Evolutionary conservation across 305 asterid species (phyloP), one percentile per base, ranked within the genome.

Genomic region (Petunia hybrid): DNA sequence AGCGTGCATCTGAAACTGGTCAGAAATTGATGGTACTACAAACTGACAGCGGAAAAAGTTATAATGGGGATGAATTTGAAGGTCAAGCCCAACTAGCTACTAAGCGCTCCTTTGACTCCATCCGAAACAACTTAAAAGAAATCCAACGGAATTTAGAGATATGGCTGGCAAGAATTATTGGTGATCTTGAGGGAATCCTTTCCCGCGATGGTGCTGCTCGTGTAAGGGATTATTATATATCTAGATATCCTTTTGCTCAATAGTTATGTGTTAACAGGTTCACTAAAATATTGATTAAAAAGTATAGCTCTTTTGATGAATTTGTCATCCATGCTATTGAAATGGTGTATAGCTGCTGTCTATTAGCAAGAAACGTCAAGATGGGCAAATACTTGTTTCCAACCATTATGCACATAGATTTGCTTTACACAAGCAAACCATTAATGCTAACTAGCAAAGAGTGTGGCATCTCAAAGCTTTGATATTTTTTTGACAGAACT

Each of bases 121-220:
- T 96, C 80, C 85, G 91, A 80, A 96, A 92, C 90, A 94, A 94
- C 89, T 93, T 94, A 78, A 92, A 89, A 81, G 98, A 96, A 86
- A 93, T 96, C 81, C 99, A 96, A 86, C 88, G 99, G 79, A 94
- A 93, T 82, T 85, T 94, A 57, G 98, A 94, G 88, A 96, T 96
- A 88, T 91, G 99, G 98, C 90, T 96, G 71, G 99, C 98, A 3
- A 91, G 99, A 88, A 94, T 96, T 69, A 91, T 92, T 4, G 98
- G 98, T 43, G 98, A 96, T 86, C 97, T 96, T 62, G 97, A 96
- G 86, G 99, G 99, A 31, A 89, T 93, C 76, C 80, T 92, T 42
- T 90, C 99, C 1, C 87, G 98, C 65, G 97, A 94, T 78, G 98
- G 98, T 5, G 92, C 95, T 61, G 89, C 97, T 12, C 97, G 95